Evolutionary conservation across 192 early-diverging fungal genomes (phyloP), one percentile per base, ranked within the genome.

Genomic region (Thoreauomyces humboldtii): DNA sequence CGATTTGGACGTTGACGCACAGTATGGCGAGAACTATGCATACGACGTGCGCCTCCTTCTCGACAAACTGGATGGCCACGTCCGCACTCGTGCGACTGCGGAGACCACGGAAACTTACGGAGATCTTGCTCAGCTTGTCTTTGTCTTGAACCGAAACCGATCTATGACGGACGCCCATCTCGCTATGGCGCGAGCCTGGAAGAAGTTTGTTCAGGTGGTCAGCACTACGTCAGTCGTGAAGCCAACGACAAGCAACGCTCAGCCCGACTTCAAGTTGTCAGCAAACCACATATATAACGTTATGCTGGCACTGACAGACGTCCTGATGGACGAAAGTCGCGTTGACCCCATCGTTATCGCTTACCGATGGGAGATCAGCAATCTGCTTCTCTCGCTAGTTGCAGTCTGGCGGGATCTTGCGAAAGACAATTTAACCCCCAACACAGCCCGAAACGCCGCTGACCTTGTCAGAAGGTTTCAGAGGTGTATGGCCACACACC

Each of bases 141-240:
- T 19, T 31, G 61, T 31, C 7, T 27, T 67, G 24, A 74, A 74
- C 43, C 56, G 31, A 12, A 66, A 71, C 36, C 53, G 73, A 33
- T 71, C 69, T 4, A 33, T 48, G 36, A 61, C 45, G 3, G 73
- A 77, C 53, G 66, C 66, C 4, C 56, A 74, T 29, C 41, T 73
- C 4, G 28, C 17, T 7, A 7, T 63, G 22, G 38, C 72, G 31
- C 57, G 63, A 33, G 34, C 64, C 7, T 66, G 68, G 56, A 60
- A 53, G 24, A 38, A 33, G 19, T 75, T 74, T 37, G 11, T 77
- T 15, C 61, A 70, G 48, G 64, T 77, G 0, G 12, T 44, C 9
- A 58, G 29, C 11, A 43, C 58, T 2, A 28, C 58, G 32, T 28
- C 31, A 12, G 3, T 1, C 25, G 47, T 33, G 2, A 27, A n/a